Evolutionary conservation across 176 grass and related monocot species (phyloP), one percentile per base, ranked within the genome.

Genomic region (Juncus effusus): DNA sequence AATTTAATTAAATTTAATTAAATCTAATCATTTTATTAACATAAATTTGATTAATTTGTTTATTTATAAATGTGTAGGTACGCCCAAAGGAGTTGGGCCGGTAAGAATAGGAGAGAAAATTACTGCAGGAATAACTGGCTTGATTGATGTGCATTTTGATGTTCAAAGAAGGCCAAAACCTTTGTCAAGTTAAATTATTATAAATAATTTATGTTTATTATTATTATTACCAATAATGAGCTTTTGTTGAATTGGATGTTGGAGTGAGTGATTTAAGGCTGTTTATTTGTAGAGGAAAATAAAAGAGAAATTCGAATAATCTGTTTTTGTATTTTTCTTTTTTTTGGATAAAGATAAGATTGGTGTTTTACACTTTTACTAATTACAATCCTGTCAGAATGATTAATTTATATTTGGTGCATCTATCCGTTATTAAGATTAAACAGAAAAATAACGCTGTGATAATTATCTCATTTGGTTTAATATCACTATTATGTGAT

Each of bases 121-220:
- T 45, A 86, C 81, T 51, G 94, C 94, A 60, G 94, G 94, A 76
- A 89, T 97, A 69, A 92, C 94, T 47, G 85, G 86, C n/a, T 69
- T 89, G 36, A 78, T 97, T 45, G 94, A 97, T 67, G 80, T 86
- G 19, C 85, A 97, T 47, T 97, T 89, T 54, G 88, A 92, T 82
- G 94, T 97, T 67, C 77, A 92, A 65, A 89, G 61, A 76, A 88
- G 94, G 57, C 76, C 54, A 61, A 79, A 63, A 55, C 75, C 75
- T 51, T 70, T 53, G 40, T 58, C 28, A 19, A 49, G 56, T 42
- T 73, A 65, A 67, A 35, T 4, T 4, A 6, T 57, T 44, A 42
- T 16, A 9, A 16, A 55, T 64, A 37, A 63, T 57, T 63, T 54
- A 12, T 6, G 59, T 63, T 75, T 38, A 28, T 28, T 28, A 28